These are phyloP conservation scores for Hyaloscypha hepaticicola DNA, from an alignment of 495 filamentous ascomycete species.

Conservation along the genomic window DNA sequence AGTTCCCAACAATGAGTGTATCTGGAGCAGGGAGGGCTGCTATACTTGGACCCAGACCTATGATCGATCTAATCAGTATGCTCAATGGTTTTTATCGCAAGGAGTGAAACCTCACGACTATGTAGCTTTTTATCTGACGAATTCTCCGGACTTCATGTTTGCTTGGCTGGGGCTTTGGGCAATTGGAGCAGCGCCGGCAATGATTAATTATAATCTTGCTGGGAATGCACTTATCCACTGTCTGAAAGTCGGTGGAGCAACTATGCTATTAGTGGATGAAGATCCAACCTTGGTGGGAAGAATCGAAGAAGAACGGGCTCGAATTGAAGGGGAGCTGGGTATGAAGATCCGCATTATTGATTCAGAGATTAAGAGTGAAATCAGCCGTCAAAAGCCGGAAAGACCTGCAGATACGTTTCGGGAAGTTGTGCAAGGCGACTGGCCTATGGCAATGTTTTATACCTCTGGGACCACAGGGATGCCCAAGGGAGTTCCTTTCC, in stretches of 20 bases:
- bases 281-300: constrained; percentile 52
- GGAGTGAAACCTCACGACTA: constrained; percentile 65
- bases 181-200: constrained; percentile 66
- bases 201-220: constrained; percentile 72
- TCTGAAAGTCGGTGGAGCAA: constrained; percentile 57
- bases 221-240: constrained; percentile 70
- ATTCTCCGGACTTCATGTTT: constrained; percentile 67
- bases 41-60: constrained; percentile 64
- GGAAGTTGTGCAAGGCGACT: constrained; percentile 43
- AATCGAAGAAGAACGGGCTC: constrained; percentile 51
- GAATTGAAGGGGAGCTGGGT: constrained; percentile 50
- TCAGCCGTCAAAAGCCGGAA: constrained; percentile 46
- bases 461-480: constrained; percentile 59
- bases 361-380: constrained; percentile 43
- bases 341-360: constrained; percentile 56
- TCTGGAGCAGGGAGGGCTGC: constrained; percentile 64
- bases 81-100: constrained; percentile 58
- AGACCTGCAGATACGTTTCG: constrained; percentile 52
- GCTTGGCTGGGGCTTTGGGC: constrained; percentile 60
- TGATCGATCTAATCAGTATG: constrained; percentile 58
- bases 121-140: constrained; percentile 68
- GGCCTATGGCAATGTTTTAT: constrained; percentile 63
- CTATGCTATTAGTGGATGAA: constrained; percentile 64
- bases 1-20: constrained; percentile 50
- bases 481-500: constrained; percentile 46